These are phyloP conservation scores for Rhizomucor pusillus DNA, from an alignment of 371 early-diverging fungal species.

Conservation along the genomic window DNA sequence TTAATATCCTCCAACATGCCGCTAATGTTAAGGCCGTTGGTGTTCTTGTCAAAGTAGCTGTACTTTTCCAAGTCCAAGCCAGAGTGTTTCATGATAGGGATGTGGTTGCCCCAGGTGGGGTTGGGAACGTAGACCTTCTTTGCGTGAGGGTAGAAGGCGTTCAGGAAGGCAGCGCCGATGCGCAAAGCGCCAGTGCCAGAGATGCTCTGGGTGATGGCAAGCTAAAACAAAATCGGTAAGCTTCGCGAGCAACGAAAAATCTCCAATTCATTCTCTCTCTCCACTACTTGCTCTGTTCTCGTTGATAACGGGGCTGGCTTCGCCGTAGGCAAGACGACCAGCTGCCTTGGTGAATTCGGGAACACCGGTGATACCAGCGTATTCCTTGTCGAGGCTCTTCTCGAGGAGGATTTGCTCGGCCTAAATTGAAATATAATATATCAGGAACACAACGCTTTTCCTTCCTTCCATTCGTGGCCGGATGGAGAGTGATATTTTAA, in stretches of 20 bases:
- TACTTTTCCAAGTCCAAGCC: constrained; percentile 87
- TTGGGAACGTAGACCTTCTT: constrained; percentile 93
- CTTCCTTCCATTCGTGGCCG: constrained; percentile 28
- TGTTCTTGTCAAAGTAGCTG: constrained; percentile 92
- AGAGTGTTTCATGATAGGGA: constrained; percentile 88
- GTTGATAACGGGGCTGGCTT: constrained; percentile 65
- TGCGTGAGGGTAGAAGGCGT: constrained; percentile 76
- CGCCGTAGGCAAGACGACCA: constrained; percentile 87
- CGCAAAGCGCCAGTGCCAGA: constrained; percentile 98
- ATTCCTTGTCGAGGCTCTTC: constrained; percentile 88
- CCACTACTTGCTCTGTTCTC: constrained; percentile 70
- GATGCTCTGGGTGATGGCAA: constrained; percentile 91
- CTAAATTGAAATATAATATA: constrained; percentile 28
- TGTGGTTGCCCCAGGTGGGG: constrained; percentile 99
- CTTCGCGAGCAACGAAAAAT: background rate
- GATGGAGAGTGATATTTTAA: too few species aligned
- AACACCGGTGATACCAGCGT: constrained; percentile 93
- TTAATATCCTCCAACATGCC: constrained; percentile 90
- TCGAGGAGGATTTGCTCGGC: constrained; percentile 79
- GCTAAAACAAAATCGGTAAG: constrained; percentile 27
- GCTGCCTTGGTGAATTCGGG: constrained; percentile 82
- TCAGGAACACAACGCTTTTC: constrained; percentile 18
- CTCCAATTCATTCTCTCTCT: too few species aligned
- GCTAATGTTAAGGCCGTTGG: constrained; percentile 90
- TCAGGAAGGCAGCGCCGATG: constrained; percentile 91